Percentiles rank a stretch among this genome's conserved stretches.
These are phyloP conservation scores for Dalechampia spathulata DNA, from an alignment of 441 rosid genomes.

Conservation along the genomic window DNA sequence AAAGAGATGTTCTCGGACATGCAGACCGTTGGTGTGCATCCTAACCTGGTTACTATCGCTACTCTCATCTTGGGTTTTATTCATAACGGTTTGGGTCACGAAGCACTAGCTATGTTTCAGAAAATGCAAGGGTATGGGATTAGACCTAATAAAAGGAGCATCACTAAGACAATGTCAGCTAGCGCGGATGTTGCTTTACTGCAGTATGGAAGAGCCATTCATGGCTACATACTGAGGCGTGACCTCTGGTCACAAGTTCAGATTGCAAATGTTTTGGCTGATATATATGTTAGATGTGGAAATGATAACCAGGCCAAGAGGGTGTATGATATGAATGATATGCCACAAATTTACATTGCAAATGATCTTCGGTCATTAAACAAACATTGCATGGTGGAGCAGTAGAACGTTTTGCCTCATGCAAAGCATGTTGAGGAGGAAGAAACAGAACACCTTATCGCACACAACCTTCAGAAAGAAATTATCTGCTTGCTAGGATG, in stretches of 20 bases:
- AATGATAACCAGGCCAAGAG: conserved; percentile 29
- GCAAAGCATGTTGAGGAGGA: conserved; percentile 20
- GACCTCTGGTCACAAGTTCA: conserved; percentile 21
- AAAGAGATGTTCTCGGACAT: conserved; percentile 56
- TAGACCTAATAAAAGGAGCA: conserved; percentile 38
- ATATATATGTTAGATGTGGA: conserved; percentile 66
- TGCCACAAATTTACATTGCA: conserved; percentile 36
- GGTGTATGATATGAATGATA: conserved; percentile 27
- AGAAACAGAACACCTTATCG: conserved; percentile 34
- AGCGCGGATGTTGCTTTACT: conserved; percentile 32
- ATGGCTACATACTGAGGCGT: conserved; percentile 44
- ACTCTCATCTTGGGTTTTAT: conserved; percentile 55
- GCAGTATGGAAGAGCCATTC: conserved; percentile 44
- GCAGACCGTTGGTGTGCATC: conserved; percentile 39
- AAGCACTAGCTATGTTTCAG: conserved; percentile 34
- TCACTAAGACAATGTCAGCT: conserved; percentile 45
- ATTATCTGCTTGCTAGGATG: conserved; percentile 32
- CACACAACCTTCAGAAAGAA: conserved; percentile 23
- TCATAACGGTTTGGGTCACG: conserved; percentile 35
- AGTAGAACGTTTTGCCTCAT: conserved; percentile 28
- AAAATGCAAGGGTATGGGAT: conserved; percentile 53
- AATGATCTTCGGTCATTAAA: conserved; percentile 36
- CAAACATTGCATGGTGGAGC: conserved; percentile 36
- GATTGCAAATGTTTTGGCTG: conserved; percentile 41
- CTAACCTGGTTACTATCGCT: conserved; percentile 50